Percentiles rank a stretch among this genome's conserved stretches.
These are phyloP conservation scores for Penicillium cataractarum DNA, from an alignment of 495 filamentous ascomycete genomes.

Conservation along the genomic window DNA sequence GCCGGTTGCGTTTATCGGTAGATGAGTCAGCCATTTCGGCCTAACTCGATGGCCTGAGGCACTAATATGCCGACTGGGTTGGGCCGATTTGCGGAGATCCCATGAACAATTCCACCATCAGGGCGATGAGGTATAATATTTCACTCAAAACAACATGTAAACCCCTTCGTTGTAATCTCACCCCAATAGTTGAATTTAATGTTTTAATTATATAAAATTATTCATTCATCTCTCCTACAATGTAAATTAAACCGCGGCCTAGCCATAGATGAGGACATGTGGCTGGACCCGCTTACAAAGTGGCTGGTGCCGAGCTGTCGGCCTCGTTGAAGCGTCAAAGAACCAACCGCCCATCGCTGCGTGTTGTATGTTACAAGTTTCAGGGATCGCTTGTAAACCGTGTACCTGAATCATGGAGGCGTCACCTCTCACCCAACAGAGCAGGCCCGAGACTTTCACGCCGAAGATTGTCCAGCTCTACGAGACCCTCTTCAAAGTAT, in stretches of 20 bases:
- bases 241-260: background rate
- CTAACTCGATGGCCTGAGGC: background rate
- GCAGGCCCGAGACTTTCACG: slow-evolving; percentile 85
- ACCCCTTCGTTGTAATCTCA: background rate
- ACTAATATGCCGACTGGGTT: background rate
- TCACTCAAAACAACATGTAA: background rate
- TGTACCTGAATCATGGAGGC: slow-evolving; percentile 66
- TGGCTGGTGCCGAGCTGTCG: slow-evolving; percentile 30
- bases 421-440: slow-evolving; percentile 92
- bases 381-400: slow-evolving; percentile 22
- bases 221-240: background rate
- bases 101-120: background rate
- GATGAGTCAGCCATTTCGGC: slow-evolving; percentile 20
- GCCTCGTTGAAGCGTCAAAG: slow-evolving; percentile 17
- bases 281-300: slow-evolving; percentile 41
- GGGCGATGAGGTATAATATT: background rate
- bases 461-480: slow-evolving; percentile 93
- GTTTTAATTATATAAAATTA: too few species aligned
- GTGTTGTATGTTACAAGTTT: background rate
- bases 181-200: too few species aligned
- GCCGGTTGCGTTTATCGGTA: slow-evolving; percentile 15
- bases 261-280: slow-evolving; percentile 31
- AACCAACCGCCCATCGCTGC: slow-evolving; percentile 12
- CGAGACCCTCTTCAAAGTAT: slow-evolving; percentile 81
- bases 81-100: slow-evolving; percentile 21